Percentiles rank a stretch among this genome's conserved stretches.
Conservation (phyloP, 2,329 filamentous ascomycete species). For the Colletotrichum agaves region DNA sequence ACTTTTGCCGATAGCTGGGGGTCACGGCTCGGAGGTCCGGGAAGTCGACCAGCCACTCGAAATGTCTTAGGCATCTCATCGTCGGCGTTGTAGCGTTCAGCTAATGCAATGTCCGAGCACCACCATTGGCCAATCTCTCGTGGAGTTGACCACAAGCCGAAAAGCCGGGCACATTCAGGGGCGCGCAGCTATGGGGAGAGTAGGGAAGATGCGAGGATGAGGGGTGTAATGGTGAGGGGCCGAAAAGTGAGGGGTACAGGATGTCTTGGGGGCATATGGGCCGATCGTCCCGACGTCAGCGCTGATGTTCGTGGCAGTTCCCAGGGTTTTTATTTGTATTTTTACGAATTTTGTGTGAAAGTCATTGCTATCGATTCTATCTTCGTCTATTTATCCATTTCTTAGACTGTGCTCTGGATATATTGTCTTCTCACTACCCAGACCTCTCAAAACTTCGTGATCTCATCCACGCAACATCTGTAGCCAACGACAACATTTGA, state of each 20-base stretch:
- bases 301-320: slow-evolving; percentile 2
- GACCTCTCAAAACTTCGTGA: no score
- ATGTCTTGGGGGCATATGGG: slow-evolving; percentile 23
- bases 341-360: background rate
- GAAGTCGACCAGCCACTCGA: slow-evolving; percentile 9
- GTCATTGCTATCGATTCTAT: no score
- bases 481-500: no score
- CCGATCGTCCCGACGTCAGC: slow-evolving; percentile 17
- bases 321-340: no score
- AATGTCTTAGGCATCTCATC: background rate
- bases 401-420: no score
- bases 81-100: background rate
- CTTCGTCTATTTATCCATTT: no score
- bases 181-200: background rate
- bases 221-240: slow-evolving; percentile 15
- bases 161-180: slow-evolving; percentile 8
- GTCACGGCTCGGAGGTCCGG: slow-evolving; percentile 33
- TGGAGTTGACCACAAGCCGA: slow-evolving; percentile 4
- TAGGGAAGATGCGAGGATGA: slow-evolving; percentile 19
- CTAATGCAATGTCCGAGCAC: background rate
- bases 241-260: slow-evolving; percentile 25
- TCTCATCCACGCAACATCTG: no score
- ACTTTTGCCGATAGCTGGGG: slow-evolving; percentile 18
- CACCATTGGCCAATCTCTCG: background rate
- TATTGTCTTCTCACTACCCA: no score